phyloP scores from a whole-genome alignment of 164 flowering plant species.

The Magnolia officinalis region DNA sequence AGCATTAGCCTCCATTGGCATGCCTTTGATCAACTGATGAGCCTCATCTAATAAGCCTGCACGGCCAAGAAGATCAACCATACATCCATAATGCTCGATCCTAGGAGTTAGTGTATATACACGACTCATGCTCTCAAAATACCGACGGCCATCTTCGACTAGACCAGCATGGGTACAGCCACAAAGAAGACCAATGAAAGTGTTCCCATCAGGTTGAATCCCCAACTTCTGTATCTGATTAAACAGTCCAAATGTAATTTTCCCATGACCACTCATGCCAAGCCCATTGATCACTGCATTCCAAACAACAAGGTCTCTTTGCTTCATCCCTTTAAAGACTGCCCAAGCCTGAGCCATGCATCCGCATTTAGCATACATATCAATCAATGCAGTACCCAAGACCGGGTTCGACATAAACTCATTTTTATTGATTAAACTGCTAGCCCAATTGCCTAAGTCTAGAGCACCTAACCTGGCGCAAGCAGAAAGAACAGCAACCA shows the following conservation, averaged over 20 bases:
- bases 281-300: constrained; percentile 31
- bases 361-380: constrained; percentile 73
- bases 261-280: constrained; percentile 26
- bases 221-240: constrained; percentile 28
- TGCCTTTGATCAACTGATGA: constrained; percentile 23
- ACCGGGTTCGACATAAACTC: constrained; percentile 26
- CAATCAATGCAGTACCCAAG: constrained; percentile 51
- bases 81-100: constrained; percentile 37
- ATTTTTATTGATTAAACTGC: constrained; percentile 14
- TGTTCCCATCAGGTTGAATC: constrained; percentile 26
- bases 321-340: constrained; percentile 24
- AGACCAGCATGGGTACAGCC: constrained; percentile 31
- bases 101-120: constrained; percentile 19
- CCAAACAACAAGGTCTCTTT: constrained; percentile 32
- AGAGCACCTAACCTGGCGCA: constrained; percentile 32
- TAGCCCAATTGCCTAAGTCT: constrained; percentile 21
- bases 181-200: constrained; percentile 32
- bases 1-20: constrained; percentile 37
- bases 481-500: constrained; percentile 32
- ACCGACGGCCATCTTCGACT: constrained; percentile 26
- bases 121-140: constrained; percentile 21
- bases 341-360: constrained; percentile 24
- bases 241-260: constrained; percentile 24
- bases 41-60: constrained; percentile 30
- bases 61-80: constrained; percentile 35